Base-by-base conservation (phyloP, 805 yeast species). In the Candida berthetii region DNA sequence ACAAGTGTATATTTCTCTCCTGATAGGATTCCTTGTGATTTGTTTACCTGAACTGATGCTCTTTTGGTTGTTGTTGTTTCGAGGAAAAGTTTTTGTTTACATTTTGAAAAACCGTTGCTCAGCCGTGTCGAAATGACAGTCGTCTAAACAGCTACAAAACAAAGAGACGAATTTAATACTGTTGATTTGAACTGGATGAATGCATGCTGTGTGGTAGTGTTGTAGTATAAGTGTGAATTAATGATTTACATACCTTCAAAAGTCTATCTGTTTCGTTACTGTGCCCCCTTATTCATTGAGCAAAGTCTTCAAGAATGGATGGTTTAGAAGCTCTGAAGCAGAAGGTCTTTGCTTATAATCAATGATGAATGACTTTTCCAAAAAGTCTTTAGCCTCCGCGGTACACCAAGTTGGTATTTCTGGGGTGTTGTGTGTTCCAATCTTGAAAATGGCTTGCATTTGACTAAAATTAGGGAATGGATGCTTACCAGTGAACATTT, bases 381-480 rank as follows among this genome's bases (percentile, higher is more conserved):
- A 59, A 52, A 93, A 89, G 27, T 76, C 80, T 48, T 67, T 71
- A 3, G 89, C 90, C 29, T 75, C 85, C 5, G 68, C 66, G 0
- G 93, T 78, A 35, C 85, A 76, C 76, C 80, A 74, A 9, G 73
- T 70, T 0, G 98, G 98, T 7, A 87, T 71, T 36, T 74, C 81
- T 0, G 99, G 99, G n/a, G 71, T 61, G 1, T 83, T 74, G 49
- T 83, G 80, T 1, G 93, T 85, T 2, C 99, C 99, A 41, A 93
- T 85, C 60, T 85, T 82, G 74, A 90, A 93, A 31, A 93, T 83
- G 9, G 98, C 98, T 62, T 93, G 99, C 95, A 90, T 88, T 59
- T 89, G 98, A 39, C 89, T 82, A 49, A 89, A 85, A 44, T 85
- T 85, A 2, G 99, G 98, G 66, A 85, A 93, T 22, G 99, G 99